Base-by-base conservation (phyloP, 176 grass and related monocot species). In the Aegilops umbellulata region DNA sequence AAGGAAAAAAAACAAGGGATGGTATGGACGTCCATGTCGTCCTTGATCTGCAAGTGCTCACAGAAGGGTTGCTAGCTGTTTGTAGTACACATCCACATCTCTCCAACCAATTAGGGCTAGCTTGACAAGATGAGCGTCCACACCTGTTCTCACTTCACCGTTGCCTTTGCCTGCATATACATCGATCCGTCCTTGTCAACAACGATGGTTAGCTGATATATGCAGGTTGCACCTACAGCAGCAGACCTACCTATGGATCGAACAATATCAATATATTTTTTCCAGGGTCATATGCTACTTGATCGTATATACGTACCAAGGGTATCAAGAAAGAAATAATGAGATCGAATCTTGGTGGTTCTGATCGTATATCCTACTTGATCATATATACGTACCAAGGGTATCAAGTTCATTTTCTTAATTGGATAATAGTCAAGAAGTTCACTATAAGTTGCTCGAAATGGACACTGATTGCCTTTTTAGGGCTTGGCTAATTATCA, bases 111-210 rank as follows among this genome's bases (percentile, higher is more conserved):
- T 79, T 71, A 58, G 38, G 42, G 8, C 76, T 80, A 65, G 24
- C 58, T 84, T 35, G 76, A 89, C 67, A 84, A 57, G 87, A 79
- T 57, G 39, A 23, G 20, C 76, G 75, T 84, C 58, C 81, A 84
- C 75, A 89, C 81, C 55, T 51, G 71, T 84, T 64, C 81, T 65
- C 66, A 88, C 87, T 79, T 84, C 87, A 27, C 74, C 67, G 8
- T 73, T 42, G 24, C 11, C 16, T 27, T 44, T 78, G 38, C 66
- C 68, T 78, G 20, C 31, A 16, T 23, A 35, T 58, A 5, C 44
- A 30, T 22, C 19, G 53, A 58, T n/a, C 22, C 4, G 16, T 58
- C 79, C 7, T 7, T 17, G 8, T 80, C 77, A 75, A 36, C 14
- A 42, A 29, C 41, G 53, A 75, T 15, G 72, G 4, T 75, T 57